phyloP scores from a whole-genome alignment of 768 basidiomycete species.

The Kondoa malvinella region DNA sequence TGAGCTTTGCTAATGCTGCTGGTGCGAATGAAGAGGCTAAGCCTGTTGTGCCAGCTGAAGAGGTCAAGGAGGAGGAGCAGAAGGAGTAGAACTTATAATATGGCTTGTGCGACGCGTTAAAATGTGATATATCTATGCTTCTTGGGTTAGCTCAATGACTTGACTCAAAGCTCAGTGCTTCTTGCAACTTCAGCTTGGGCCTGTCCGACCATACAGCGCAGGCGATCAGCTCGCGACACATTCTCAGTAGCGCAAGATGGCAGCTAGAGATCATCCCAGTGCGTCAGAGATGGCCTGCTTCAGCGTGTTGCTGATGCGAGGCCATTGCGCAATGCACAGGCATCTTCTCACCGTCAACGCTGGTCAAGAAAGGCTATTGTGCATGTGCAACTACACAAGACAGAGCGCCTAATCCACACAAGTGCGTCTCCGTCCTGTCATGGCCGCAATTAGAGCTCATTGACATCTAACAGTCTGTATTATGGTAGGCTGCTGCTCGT shows the following conservation, averaged over 20 bases:
- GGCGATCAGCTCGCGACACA: no score
- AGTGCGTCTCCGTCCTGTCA: not conserved
- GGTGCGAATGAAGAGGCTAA: conserved; percentile 45
- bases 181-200: no score
- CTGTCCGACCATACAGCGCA: no score
- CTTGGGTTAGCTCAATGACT: conserved; percentile 2
- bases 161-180: no score
- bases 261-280: not conserved
- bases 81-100: not conserved
- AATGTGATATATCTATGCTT: conserved; percentile 10
- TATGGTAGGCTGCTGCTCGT: conserved; percentile 3
- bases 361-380: not conserved
- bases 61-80: conserved; percentile 7
- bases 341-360: not conserved
- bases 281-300: conserved; percentile 8
- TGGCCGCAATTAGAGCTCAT: not conserved
- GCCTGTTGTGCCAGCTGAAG: conserved; percentile 14
- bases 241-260: no score
- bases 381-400: not conserved
- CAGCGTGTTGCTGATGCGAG: not conserved
- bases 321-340: no score
- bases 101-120: not conserved
- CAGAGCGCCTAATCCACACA: not conserved
- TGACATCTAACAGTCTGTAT: not conserved
- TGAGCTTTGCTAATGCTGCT: conserved; percentile 67